These are phyloP conservation scores for Aspergillus melleus DNA, from an alignment of 2,329 filamentous ascomycete species.

Conservation along the genomic window DNA sequence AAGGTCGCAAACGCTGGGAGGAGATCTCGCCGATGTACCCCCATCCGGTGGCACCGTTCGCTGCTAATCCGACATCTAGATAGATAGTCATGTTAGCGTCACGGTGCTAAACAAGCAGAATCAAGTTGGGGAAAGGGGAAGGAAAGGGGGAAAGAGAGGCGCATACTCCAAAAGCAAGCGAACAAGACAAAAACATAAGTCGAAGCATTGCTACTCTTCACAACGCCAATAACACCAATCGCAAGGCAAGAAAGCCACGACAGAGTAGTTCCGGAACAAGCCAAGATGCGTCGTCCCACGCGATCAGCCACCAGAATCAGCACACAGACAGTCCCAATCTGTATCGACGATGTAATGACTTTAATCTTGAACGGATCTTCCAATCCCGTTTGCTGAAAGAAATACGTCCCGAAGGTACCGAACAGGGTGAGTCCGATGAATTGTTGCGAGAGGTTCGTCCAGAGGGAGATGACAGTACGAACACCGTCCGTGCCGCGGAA, in stretches of 20 bases:
- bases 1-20: constrained; percentile 33
- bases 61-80: constrained; percentile 24
- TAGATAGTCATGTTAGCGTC: no score
- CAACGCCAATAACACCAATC: constrained; percentile 5
- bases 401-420: constrained; percentile 20
- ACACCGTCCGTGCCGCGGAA: constrained; percentile 8
- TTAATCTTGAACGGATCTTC: constrained; percentile 12
- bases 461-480: constrained; percentile 14
- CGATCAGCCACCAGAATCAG: constrained; percentile 2
- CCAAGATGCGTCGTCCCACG: constrained; percentile 1
- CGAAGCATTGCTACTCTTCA: not conserved
- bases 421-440: constrained; percentile 19
- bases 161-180: constrained; percentile 12
- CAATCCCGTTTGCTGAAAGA: constrained; percentile 19
- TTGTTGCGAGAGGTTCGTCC: constrained; percentile 17
- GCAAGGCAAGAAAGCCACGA: constrained; percentile 10
- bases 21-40: constrained; percentile 39
- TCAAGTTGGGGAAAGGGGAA: no score
- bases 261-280: constrained; percentile 8
- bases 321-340: constrained; percentile 3
- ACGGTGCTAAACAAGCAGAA: no score
- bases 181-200: constrained; percentile 8
- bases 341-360: constrained; percentile 10
- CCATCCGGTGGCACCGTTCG: constrained; percentile 30
- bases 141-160: no score